phyloP scores from a whole-genome alignment of 2,329 filamentous ascomycete genomes.

The Thielaviopsis euricoi region DNA sequence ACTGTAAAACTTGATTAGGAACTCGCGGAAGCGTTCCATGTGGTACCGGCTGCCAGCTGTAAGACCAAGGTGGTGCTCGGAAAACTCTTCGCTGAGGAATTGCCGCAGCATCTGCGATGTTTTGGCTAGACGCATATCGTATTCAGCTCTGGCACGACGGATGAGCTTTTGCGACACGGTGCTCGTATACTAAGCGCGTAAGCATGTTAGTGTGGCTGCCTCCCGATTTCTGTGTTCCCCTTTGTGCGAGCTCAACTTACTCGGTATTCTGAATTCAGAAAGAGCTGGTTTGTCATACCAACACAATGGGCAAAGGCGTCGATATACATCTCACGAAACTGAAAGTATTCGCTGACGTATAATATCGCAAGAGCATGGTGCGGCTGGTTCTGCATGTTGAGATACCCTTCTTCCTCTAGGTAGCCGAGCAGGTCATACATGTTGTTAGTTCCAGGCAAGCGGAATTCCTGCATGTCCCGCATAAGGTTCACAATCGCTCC shows the following conservation, averaged over 20 bases:
- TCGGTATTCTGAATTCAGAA: constrained; percentile 40
- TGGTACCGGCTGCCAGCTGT: constrained; percentile 44
- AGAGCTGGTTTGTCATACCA: constrained; percentile 53
- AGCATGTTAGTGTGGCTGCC: neutral
- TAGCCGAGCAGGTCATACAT: constrained; percentile 46
- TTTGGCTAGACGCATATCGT: constrained; percentile 45
- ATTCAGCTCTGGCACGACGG: constrained; percentile 42
- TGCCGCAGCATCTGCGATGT: constrained; percentile 41
- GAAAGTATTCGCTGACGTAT: constrained; percentile 49
- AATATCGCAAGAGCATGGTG: constrained; percentile 53
- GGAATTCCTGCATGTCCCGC: constrained; percentile 46
- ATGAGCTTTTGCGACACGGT: constrained; percentile 47
- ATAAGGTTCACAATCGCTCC: constrained; percentile 46
- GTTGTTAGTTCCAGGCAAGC: constrained; percentile 37
- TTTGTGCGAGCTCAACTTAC: constrained; percentile 25
- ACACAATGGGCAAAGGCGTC: constrained; percentile 64
- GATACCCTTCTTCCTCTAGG: constrained; percentile 52
- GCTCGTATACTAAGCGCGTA: constrained; percentile 20
- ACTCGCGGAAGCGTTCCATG: constrained; percentile 55
- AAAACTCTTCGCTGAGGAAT: constrained; percentile 58
- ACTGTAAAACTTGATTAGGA: constrained; percentile 50
- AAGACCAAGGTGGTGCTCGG: constrained; percentile 48
- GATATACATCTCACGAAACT: constrained; percentile 48
- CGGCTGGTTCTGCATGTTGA: constrained; percentile 47
- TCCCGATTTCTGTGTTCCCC: neutral